These are phyloP conservation scores for Stagonosporopsis cucurbitacearum DNA, from an alignment of 2,329 filamentous ascomycete species.

Conservation along the genomic window DNA sequence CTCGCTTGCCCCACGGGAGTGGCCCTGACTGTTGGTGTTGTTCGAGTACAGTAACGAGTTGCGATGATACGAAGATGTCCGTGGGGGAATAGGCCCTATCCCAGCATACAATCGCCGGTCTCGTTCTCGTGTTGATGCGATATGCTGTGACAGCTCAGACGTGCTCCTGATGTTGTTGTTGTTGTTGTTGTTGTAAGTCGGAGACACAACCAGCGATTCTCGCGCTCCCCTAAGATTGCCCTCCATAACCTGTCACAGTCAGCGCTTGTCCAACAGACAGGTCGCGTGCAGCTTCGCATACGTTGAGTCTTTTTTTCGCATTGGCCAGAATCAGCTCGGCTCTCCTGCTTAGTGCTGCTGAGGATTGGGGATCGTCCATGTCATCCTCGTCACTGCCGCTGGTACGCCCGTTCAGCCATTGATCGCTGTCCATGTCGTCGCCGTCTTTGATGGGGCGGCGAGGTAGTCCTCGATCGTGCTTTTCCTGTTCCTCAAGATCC, in stretches of 20 bases:
- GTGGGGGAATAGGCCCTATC: slow-evolving; percentile 46
- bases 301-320: slow-evolving; percentile 86
- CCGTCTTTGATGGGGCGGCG: slow-evolving; percentile 41
- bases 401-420: slow-evolving; percentile 45
- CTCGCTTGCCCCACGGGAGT: slow-evolving; percentile 52
- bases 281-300: slow-evolving; percentile 54
- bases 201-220: slow-evolving; percentile 65
- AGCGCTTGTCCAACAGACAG: slow-evolving; percentile 23
- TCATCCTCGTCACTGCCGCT: slow-evolving; percentile 51
- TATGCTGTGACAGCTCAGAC: slow-evolving; percentile 43
- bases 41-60: slow-evolving; percentile 41
- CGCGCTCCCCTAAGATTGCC: slow-evolving; percentile 83
- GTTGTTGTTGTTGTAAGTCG: slow-evolving; percentile 56
- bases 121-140: slow-evolving; percentile 44
- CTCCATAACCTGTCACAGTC: slow-evolving; percentile 78
- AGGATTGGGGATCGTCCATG: slow-evolving; percentile 69
- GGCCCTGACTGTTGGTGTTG: slow-evolving; percentile 37
- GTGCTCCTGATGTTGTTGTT: slow-evolving; percentile 50
- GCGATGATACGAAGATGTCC: slow-evolving; percentile 36
- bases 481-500: slow-evolving; percentile 43
- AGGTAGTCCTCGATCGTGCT: slow-evolving; percentile 38
- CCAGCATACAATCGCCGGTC: slow-evolving; percentile 46
- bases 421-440: slow-evolving; percentile 48
- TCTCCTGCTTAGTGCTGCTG: slow-evolving; percentile 64
- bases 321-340: slow-evolving; percentile 92